Evolutionary conservation across 2,329 filamentous ascomycete genomes (phyloP).

Genomic region (Fonsecaea multimorphosa): DNA sequence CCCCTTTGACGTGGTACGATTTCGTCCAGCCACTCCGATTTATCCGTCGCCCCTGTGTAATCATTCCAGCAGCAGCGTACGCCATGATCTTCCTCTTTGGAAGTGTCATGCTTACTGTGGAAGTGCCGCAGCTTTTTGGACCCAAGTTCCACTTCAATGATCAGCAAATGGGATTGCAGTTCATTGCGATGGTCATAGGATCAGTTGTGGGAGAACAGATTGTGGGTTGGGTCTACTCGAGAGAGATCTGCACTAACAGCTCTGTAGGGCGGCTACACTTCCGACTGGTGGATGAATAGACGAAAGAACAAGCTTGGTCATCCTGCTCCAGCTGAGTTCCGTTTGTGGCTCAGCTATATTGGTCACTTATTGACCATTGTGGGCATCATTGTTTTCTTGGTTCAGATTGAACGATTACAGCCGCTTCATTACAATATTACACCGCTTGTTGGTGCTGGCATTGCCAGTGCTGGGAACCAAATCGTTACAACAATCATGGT

Average conservation of each 20-base stretch:
- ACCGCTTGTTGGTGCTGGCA: conserved; percentile 61
- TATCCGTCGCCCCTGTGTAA: conserved; percentile 54
- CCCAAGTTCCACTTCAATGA: conserved; percentile 63
- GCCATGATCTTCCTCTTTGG: conserved; percentile 64
- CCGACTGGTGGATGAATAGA: conserved; percentile 49
- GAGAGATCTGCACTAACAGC: conserved; percentile 44
- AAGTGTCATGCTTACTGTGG: conserved; percentile 61
- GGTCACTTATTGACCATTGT: conserved; percentile 58
- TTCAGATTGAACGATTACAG: conserved; percentile 55
- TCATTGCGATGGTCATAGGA: conserved; percentile 63
- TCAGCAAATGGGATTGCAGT: conserved; percentile 65
- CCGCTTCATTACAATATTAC: conserved; percentile 61
- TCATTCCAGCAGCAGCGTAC: conserved; percentile 61
- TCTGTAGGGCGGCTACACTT: conserved; percentile 4
- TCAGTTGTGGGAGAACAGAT: conserved; percentile 64
- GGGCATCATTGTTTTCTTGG: conserved; percentile 62
- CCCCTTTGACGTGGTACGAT: conserved; percentile 54
- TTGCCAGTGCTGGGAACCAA: conserved; percentile 63
- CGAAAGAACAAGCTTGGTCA: conserved; percentile 46
- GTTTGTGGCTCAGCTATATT: conserved; percentile 65
- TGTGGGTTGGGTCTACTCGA: conserved; percentile 45
- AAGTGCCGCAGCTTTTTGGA: conserved; percentile 65
- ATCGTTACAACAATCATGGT: conserved; percentile 66
- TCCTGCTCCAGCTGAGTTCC: conserved; percentile 56
- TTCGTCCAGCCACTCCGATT: conserved; percentile 61